Conservation (phyloP, 129 eudicot species). For the Heracleum sosnowskyi region DNA sequence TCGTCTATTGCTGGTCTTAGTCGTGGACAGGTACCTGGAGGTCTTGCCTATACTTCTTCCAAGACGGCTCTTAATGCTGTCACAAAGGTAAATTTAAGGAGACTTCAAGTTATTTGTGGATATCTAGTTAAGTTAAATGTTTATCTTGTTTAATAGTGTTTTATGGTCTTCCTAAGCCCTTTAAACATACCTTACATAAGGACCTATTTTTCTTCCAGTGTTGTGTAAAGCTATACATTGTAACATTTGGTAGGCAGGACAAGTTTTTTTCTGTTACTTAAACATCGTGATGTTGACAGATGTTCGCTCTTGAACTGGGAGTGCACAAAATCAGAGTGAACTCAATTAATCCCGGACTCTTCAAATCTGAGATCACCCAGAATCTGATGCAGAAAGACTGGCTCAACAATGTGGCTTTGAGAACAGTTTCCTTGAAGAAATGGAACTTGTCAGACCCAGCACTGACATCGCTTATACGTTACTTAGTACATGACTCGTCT, state of each 20-base stretch:
- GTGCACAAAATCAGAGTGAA: slow-evolving; percentile 61
- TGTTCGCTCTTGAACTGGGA: slow-evolving; percentile 72
- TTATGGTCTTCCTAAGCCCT: background rate
- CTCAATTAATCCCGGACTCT: slow-evolving; percentile 71
- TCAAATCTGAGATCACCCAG: slow-evolving; percentile 77
- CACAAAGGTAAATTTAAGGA: slow-evolving; percentile 37
- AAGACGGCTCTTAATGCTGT: slow-evolving; percentile 53
- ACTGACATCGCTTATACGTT: slow-evolving; percentile 51
- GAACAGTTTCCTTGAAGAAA: slow-evolving; percentile 48
- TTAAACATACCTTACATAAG: background rate
- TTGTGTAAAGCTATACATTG: no score
- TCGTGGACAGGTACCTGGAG: slow-evolving; percentile 67
- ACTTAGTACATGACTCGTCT: slow-evolving; percentile 57
- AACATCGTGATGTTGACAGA: background rate
- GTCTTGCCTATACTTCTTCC: slow-evolving; percentile 56
- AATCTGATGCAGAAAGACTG: slow-evolving; percentile 51
- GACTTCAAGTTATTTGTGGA: background rate
- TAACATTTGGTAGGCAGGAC: no score
- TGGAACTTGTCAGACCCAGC: slow-evolving; percentile 58
- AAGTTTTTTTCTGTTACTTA: background rate
- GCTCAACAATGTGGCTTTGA: slow-evolving; percentile 48
- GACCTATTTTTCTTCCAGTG: no score
- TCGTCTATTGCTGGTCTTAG: slow-evolving; percentile 69
- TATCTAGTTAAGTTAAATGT: background rate
- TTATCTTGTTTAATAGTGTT: background rate